Conservation (phyloP, 169 alveolate genomes). For the Eimeria sp. region DNA sequence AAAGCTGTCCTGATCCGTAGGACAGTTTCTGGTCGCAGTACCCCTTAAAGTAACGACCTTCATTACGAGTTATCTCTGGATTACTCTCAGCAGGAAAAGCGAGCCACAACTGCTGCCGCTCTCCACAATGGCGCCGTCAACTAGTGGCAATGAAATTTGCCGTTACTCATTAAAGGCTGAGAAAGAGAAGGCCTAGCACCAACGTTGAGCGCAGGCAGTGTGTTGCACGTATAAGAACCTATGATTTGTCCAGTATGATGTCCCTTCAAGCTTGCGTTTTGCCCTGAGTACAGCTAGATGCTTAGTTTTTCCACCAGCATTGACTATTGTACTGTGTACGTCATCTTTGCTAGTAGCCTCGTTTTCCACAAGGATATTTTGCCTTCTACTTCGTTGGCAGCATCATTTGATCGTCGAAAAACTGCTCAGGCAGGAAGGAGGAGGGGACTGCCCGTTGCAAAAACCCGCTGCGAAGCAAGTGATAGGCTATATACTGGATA, state of each 20-base stretch:
- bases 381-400: neutral
- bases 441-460: neutral
- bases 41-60: neutral
- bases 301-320: neutral
- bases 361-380: neutral
- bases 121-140: neutral
- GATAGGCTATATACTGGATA: neutral
- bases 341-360: neutral
- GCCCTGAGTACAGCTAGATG: neutral
- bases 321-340: neutral
- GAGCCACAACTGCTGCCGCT: neutral
- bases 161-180: neutral
- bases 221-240: neutral
- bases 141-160: neutral
- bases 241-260: neutral
- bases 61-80: neutral
- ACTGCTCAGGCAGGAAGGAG: neutral
- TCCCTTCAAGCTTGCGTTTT: neutral
- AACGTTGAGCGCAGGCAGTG: conserved; percentile 1
- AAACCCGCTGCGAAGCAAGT: neutral
- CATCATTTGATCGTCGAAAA: neutral
- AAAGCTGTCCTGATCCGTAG: no score
- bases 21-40: neutral
- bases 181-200: neutral
- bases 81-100: neutral